These are phyloP conservation scores for Magnusiomyces ingens DNA, from an alignment of 1,139 yeast genomes.

Conservation along the genomic window DNA sequence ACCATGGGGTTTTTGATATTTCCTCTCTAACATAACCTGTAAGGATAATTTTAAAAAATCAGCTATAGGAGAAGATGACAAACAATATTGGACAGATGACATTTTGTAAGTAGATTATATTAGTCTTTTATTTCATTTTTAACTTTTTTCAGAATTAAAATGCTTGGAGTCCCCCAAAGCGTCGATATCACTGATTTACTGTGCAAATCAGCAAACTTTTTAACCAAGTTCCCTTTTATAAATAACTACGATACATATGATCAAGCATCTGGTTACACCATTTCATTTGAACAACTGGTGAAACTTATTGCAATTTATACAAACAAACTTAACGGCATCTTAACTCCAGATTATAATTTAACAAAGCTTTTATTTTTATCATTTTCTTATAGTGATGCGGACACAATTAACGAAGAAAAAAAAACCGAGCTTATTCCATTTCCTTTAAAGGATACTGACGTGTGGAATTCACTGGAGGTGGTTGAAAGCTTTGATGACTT, in stretches of 20 bases:
- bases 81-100: slow-evolving; percentile 28
- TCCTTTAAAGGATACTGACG: slow-evolving; percentile 19
- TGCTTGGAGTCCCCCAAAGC: slow-evolving; percentile 25
- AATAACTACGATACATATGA: slow-evolving; percentile 34
- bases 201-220: slow-evolving; percentile 31
- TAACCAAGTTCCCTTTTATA: slow-evolving; percentile 43
- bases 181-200: slow-evolving; percentile 31
- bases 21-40: neutral
- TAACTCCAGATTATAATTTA: slow-evolving; percentile 33
- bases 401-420: slow-evolving; percentile 10
- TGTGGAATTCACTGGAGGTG: slow-evolving; percentile 30
- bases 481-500: slow-evolving; percentile 20
- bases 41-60: slow-evolving; percentile 25
- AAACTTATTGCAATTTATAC: slow-evolving; percentile 35
- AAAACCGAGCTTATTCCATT: slow-evolving; percentile 22
- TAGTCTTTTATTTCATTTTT: neutral
- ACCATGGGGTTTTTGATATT: neutral
- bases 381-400: slow-evolving; percentile 25
- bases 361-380: slow-evolving; percentile 38
- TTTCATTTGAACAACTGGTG: too few species aligned
- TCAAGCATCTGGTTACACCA: slow-evolving; percentile 38
- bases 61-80: slow-evolving; percentile 28
- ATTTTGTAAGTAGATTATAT: slow-evolving; percentile 22
- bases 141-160: slow-evolving; percentile 23
- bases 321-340: slow-evolving; percentile 33